Base-by-base conservation (phyloP, 441 rosid genomes). In the Viola pubescens region DNA sequence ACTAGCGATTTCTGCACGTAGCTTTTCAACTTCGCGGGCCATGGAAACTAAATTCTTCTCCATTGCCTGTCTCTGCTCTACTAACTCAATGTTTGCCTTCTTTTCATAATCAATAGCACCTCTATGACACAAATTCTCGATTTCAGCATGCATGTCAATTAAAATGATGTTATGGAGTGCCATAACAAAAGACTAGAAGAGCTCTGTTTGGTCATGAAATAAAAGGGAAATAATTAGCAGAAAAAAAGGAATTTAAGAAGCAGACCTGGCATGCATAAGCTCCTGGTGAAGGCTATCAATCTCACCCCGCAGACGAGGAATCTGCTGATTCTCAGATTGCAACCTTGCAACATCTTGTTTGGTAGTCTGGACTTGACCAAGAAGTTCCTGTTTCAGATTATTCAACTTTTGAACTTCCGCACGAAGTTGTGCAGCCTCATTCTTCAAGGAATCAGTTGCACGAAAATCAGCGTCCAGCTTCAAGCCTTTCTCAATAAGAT, bases 11-110 rank as follows among this genome's bases (percentile, higher is more conserved):
- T 88, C 97, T 53, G 97, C 97, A 12, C 92, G 84, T 56, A 90
- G 81, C 78, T 85, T 90, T 73, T 94, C 99, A 68, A 94, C 94
- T 75, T 94, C 99, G 12, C 97, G 95, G 10, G 99, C 97, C 99
- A 94, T 87, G 56, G 95, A 85, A 71, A 91, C 84, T 89, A 91
- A 62, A 72, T 78, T 87, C 81, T 85, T 94, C 79, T 94, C 99
- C 95, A 90, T 90, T 62, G 78, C 80, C 69, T 86, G 95, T 70
- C 97, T 76, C 71, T 88, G 97, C 67, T 90, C 97, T 78, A 91
- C 71, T 68, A 94, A 77, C 81, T 94, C 95, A 64, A 90, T 71
- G 69, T 88, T 91, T 61, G 81, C 91, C 77, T 94, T 91, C 90
- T 91, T 91, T 77, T 94, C 99, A 73, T 74, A 91, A 59, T 90